Conservation (phyloP, 441 rosid genomes). For the Daphne laureola region DNA sequence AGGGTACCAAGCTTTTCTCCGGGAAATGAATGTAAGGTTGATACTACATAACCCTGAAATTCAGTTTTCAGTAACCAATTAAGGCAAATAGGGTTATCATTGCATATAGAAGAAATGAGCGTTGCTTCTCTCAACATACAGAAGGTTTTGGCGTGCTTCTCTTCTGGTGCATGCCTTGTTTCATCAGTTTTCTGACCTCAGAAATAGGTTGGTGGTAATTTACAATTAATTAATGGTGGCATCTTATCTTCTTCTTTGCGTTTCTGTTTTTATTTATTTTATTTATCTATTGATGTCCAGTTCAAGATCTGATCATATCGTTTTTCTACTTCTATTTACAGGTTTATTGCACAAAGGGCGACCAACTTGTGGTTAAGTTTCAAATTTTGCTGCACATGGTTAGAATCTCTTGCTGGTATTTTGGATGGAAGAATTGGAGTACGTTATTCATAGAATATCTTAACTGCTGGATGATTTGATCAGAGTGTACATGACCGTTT, state of each 20-base stretch:
- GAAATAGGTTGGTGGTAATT: constrained; percentile 34
- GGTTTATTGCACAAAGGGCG: constrained; percentile 14
- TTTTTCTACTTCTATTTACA: constrained; percentile 17
- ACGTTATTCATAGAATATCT: background rate
- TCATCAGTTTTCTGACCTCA: constrained; percentile 12
- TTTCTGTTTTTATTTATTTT: too few species aligned
- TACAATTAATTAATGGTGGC: background rate
- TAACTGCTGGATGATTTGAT: constrained; percentile 21
- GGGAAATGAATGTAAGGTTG: constrained; percentile 35
- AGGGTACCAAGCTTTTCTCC: constrained; percentile 35
- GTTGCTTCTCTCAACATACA: constrained; percentile 8
- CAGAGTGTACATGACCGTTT: constrained; percentile 26
- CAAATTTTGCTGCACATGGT: constrained; percentile 28
- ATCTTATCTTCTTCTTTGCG: too few species aligned
- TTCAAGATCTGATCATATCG: constrained; percentile 6
- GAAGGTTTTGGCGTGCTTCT: constrained; percentile 8
- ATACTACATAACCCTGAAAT: constrained; percentile 28
- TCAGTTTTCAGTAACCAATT: constrained; percentile 8
- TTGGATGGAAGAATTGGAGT: constrained; percentile 18
- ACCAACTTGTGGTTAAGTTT: constrained; percentile 13
- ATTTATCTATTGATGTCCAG: too few species aligned
- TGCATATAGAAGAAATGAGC: constrained; percentile 14
- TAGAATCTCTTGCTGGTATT: constrained; percentile 19
- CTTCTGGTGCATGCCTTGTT: constrained; percentile 14
- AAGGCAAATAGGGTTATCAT: constrained; percentile 13